Conservation (phyloP, 371 early-diverging fungal species). For the Rhizopus sp. region DNA sequence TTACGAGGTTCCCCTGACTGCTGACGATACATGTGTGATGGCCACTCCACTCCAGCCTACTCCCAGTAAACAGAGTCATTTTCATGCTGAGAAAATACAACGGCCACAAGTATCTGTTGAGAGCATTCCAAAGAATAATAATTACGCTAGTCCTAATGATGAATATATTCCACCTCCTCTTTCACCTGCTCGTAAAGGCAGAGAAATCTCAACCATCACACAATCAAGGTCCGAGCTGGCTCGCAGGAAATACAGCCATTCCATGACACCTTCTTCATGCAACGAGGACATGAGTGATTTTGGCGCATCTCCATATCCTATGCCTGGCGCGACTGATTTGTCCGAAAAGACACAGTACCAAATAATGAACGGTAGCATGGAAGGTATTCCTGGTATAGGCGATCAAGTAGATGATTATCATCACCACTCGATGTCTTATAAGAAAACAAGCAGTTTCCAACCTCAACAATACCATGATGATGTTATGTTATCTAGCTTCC, state of each 20-base stretch:
- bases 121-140: not conserved
- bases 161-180: conserved; percentile 12
- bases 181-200: conserved; percentile 10
- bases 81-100: no score
- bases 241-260: not conserved
- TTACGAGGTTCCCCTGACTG: not conserved
- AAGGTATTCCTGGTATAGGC: not conserved
- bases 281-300: conserved; percentile 17
- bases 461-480: not conserved
- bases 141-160: not conserved
- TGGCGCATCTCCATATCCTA: not conserved
- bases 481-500: not conserved
- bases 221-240: not conserved
- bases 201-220: conserved; percentile 1
- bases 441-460: not conserved
- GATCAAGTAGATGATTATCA: not conserved
- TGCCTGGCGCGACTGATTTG: no score
- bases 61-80: not conserved
- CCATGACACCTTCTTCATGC: conserved; percentile 3
- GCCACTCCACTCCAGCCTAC: not conserved
- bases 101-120: not conserved
- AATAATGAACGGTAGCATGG: no score
- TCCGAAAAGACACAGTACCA: no score
- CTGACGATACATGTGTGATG: not conserved
- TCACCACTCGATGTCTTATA: no score